Base-by-base conservation (phyloP, 768 basidiomycete species). In the Panus rudis region DNA sequence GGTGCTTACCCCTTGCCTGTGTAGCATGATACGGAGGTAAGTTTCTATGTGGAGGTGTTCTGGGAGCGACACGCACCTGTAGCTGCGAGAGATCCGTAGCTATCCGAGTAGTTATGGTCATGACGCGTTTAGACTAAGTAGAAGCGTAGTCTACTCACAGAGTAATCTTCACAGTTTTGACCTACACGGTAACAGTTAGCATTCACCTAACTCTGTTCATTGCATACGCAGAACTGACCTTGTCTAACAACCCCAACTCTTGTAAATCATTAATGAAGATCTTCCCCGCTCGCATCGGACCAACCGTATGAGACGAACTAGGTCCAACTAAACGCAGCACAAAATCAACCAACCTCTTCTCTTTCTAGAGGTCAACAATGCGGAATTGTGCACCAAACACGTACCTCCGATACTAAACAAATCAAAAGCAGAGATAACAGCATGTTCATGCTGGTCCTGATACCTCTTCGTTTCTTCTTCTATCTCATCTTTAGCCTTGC, bases 361-460 rank as follows among this genome's bases (percentile, higher is more conserved):
- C n/a, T n/a, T n/a, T n/a, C n/a, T n/a, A n/a, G n/a, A n/a, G n/a
- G n/a, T n/a, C n/a, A n/a, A n/a, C n/a, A n/a, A n/a, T n/a, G n/a
- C n/a, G n/a, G n/a, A n/a, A n/a, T n/a, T n/a, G n/a, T n/a, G n/a
- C n/a, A n/a, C n/a, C 37, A 38, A 37, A 26, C 13, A 60, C 78
- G 50, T 52, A 84, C 86, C 87, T 46, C 92, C 92, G 49, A 93
- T 85, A 54, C 83, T 87, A 68, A 94, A 93, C 41, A 94, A 69
- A 62, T 96, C 92, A 57, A 93, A 94, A 1, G 92, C 81, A 1
- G 88, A 91, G 42, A 94, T 92, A 50, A 93, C 92, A 4, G 92
- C 92, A 69, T 92, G 90, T 41, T 89, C 81, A 16, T 52, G 54
- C 39, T 54, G 48, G 12, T 46, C 45, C 6, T 39, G 46, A 20